phyloP scores from a whole-genome alignment of 225 moss, liverwort and hornwort genomes.

The Sphagnum tenellum region DNA sequence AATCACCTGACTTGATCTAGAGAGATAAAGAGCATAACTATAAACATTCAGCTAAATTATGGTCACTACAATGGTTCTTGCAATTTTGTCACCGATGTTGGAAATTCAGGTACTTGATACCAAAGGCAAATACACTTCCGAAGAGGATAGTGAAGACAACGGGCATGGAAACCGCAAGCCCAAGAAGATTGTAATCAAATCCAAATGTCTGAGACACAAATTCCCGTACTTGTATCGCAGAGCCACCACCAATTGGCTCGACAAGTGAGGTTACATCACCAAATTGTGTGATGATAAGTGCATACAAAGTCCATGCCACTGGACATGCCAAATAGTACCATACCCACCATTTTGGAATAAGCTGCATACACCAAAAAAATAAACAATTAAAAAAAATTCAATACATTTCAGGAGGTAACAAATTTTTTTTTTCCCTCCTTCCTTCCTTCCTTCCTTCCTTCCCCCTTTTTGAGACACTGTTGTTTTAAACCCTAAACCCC shows the following conservation, averaged over 20 bases:
- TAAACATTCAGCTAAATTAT: too few species aligned
- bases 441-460: neutral
- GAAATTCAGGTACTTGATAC: slow-evolving; percentile 51
- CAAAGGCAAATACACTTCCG: slow-evolving; percentile 38
- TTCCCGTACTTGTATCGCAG: slow-evolving; percentile 38
- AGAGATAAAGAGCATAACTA: too few species aligned
- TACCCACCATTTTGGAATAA: slow-evolving; percentile 49
- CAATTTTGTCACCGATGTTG: slow-evolving; percentile 31
- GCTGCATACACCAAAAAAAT: slow-evolving; percentile 18
- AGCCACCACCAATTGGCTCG: slow-evolving; percentile 23
- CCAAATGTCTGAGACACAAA: slow-evolving; percentile 41
- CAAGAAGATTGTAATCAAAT: slow-evolving; percentile 29
- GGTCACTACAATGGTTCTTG: too few species aligned
- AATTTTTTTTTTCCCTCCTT: neutral
- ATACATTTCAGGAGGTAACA: neutral
- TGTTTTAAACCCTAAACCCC: neutral
- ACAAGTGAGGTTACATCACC: slow-evolving; percentile 33
- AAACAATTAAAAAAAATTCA: neutral
- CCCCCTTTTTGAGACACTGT: neutral
- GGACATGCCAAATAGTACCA: slow-evolving; percentile 63
- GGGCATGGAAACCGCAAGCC: slow-evolving; percentile 41
- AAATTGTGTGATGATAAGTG: slow-evolving; percentile 43
- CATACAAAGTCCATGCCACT: slow-evolving; percentile 55
- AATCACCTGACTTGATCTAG: too few species aligned
- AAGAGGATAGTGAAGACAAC: slow-evolving; percentile 47